phyloP scores from a whole-genome alignment of 768 basidiomycete species.

The Boletus sensibilis region DNA sequence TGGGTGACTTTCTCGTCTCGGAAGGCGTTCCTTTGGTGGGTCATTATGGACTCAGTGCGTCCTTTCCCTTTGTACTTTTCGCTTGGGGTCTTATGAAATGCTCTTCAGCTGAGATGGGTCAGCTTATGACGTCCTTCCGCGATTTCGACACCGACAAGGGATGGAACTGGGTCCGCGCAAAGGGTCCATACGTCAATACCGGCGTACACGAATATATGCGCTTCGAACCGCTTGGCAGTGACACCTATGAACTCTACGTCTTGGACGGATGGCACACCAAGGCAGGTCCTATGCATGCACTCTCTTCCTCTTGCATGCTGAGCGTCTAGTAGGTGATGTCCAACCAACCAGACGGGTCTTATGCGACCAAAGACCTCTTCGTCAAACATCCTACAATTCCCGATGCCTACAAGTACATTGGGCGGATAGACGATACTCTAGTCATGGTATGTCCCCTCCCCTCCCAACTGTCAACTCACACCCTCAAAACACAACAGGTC shows the following conservation, averaged over 20 bases:
- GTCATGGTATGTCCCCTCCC: slow-evolving; percentile 29
- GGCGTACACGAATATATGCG: slow-evolving; percentile 36
- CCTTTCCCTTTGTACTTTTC: background rate
- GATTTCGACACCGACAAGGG: slow-evolving; percentile 49
- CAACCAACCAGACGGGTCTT: slow-evolving; percentile 52
- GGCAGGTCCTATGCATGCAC: slow-evolving; percentile 28
- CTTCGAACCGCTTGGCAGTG: slow-evolving; percentile 42
- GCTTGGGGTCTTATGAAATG: background rate
- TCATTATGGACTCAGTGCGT: slow-evolving; percentile 49
- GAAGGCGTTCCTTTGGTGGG: slow-evolving; percentile 50
- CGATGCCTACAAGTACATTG: slow-evolving; percentile 47
- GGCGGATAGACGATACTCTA: slow-evolving; percentile 55
- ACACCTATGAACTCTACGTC: slow-evolving; percentile 48
- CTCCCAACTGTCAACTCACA: background rate
- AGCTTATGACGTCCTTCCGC: slow-evolving; percentile 47
- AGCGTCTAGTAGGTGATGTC: slow-evolving; percentile 22
- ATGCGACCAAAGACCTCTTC: slow-evolving; percentile 57
- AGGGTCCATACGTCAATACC: slow-evolving; percentile 19
- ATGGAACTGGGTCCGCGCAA: slow-evolving; percentile 54
- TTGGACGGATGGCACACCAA: slow-evolving; percentile 52
- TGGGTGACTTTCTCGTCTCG: slow-evolving; percentile 49
- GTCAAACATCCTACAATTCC: slow-evolving; percentile 44
- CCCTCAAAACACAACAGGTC: slow-evolving; percentile 30
- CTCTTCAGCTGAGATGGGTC: slow-evolving; percentile 33
- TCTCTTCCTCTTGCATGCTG: background rate